Base-by-base conservation (phyloP, 2,329 filamentous ascomycete genomes). In the Monilinia laxa region DNA sequence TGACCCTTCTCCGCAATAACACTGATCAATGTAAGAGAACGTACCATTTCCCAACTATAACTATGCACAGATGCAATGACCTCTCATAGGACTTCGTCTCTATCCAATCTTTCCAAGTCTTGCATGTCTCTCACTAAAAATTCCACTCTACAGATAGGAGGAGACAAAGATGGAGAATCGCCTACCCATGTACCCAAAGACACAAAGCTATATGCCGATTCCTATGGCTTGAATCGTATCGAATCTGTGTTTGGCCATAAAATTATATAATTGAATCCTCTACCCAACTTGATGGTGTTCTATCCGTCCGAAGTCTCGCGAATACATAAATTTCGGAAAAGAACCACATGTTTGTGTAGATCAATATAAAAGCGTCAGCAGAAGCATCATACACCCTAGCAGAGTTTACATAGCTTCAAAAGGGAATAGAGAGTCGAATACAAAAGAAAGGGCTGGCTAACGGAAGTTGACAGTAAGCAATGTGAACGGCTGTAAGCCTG, bases 271-370 rank as follows among this genome's bases (percentile, higher is more conserved):
- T 86, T 0, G 85, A 90, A 14, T 81, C 85, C 1, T 95, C 92
- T 78, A 80, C 4, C 91, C 91, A 0, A 90, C 92, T 78, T 81
- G 91, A 35, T 95, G 91, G 91, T 75, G 76, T 1, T 58, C 56
- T 20, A 49, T 78, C 84, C 57, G 90, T 92, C 78, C 91, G 90
- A 80, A 84, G 84, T 38, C 87, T 87, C 0, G 91, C 91, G 67
- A 88, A 59, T 59, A 64, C 45, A 63, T 90, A 55, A 89, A 89
- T 0, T 94, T 94, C 74, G 90, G 87, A 69, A 80, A 85, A 35
- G 89, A 89, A 0, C 87, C 89, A 0, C 78, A 89, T 4, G 83
- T 87, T 0, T 91, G 89, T 65, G 90, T 94, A 0, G 91, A 91
- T 0, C 60, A 69, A 40, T 47, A 66, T 7, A 70, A 4, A 68